Evolutionary conservation across 2,329 filamentous ascomycete genomes (phyloP).

Genomic region (Colletotrichum chrysophilum): DNA sequence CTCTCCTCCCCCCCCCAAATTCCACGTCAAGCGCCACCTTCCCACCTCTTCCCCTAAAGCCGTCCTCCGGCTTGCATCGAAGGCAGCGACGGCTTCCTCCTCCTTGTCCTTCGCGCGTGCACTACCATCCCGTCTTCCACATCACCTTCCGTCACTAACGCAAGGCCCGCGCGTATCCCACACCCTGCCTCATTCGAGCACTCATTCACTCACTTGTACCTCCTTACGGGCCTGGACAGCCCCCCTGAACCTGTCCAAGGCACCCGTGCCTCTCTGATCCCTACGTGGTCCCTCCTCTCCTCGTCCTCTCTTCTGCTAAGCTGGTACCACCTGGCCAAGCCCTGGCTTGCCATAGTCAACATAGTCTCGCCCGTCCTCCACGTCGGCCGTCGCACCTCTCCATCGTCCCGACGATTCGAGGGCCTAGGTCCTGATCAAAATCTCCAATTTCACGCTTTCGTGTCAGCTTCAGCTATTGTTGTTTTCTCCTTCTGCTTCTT

Average conservation of each 20-base stretch:
- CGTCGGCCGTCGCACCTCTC: constrained; percentile 20
- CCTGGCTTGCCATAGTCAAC: constrained; percentile 19
- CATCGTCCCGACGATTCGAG: constrained; percentile 12
- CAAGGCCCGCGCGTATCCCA: constrained; percentile 6
- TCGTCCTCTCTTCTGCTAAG: background rate
- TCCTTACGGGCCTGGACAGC: constrained; percentile 5
- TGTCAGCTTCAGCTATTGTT: background rate
- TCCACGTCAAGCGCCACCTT: constrained; percentile 11
- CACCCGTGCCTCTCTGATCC: background rate
- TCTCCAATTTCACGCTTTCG: background rate
- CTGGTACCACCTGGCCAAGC: constrained; percentile 4
- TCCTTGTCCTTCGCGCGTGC: background rate
- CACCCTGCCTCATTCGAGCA: constrained; percentile 10
- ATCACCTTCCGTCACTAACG: background rate
- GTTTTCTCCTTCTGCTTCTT: background rate
- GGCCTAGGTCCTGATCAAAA: constrained; percentile 10
- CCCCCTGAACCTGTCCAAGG: constrained; percentile 10
- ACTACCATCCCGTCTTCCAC: background rate
- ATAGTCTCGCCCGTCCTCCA: constrained; percentile 17
- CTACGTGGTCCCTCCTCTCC: background rate
- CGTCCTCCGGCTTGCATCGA: background rate
- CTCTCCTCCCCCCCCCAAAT: background rate
- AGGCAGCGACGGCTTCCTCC: background rate
- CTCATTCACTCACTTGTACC: constrained; percentile 8
- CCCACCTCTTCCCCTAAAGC: background rate